Base-by-base conservation (phyloP, 768 basidiomycete species). In the Boletus rufocinnamomeus region DNA sequence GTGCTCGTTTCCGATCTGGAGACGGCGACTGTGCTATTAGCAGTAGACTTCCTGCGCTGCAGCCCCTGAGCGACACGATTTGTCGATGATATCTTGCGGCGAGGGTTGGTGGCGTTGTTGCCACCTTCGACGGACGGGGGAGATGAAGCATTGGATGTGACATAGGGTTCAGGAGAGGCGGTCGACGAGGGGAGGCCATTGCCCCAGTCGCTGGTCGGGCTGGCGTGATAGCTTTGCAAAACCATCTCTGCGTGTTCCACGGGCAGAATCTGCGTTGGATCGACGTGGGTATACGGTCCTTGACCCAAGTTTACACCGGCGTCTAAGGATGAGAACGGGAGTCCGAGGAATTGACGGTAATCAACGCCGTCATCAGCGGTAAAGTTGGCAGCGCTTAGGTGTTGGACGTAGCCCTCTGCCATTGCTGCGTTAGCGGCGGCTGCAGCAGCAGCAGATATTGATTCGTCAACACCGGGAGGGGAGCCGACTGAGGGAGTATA, bases 181-280 rank as follows among this genome's bases (percentile, higher is more conserved):
- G 82, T 82, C 38, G 86, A 78, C 66, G 90, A 91, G 14, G 87
- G 82, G 38, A 85, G 76, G 25, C 84, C 85, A 67, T 86, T 89
- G 27, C 82, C 84, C 89, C 89, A 92, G 69, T 92, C 91, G 70
- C 90, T 92, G 17, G 88, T 88, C 7, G 92, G 90, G 71, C 88
- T 93, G 45, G 86, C 77, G 67, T 87, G 89, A 75, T 84, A 84
- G 61, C 77, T 77, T 44, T 79, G 74, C 66, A 80, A 80, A 13
- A 77, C 71, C 59, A 72, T 68, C 37, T 77, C 75, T 51, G 66
- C 63, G 47, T 77, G 76, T 44, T 80, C 78, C 41, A 76, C 71
- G n/a, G 77, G 78, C 58, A 82, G 73, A 45, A 96, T 90, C 75
- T 96, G 93, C n/a, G 89, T 89, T 9, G 95, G 95, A 76, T 98